Conservation (phyloP, 1,139 yeast species). For the Scheffersomyces segobiensis region DNA sequence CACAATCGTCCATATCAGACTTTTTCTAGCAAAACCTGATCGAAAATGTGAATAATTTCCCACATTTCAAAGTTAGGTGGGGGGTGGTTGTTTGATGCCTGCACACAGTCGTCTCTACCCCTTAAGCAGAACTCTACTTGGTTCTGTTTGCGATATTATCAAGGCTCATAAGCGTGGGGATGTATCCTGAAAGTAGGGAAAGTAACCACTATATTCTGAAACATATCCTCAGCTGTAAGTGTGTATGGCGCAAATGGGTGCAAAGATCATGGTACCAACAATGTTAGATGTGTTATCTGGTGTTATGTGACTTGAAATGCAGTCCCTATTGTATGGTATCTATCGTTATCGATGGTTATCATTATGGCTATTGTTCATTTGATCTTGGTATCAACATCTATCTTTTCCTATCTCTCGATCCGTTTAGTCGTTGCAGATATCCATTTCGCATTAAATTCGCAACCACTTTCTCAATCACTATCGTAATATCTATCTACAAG, state of each 20-base stretch:
- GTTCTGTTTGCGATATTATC: background rate
- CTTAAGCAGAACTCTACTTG: background rate
- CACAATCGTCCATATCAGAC: background rate
- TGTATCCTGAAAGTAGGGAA: background rate
- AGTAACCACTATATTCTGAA: background rate
- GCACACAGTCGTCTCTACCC: background rate
- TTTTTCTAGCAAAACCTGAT: background rate
- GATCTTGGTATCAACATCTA: background rate
- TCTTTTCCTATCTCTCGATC: background rate
- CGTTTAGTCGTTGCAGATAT: background rate
- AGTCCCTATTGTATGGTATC: background rate
- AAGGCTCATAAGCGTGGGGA: background rate
- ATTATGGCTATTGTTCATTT: background rate
- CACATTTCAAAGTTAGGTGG: background rate
- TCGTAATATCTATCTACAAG: slow-evolving; percentile 6
- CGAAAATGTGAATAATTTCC: background rate
- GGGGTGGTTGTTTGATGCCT: background rate
- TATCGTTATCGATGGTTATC: no score
- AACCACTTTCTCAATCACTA: background rate
- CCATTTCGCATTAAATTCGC: background rate
- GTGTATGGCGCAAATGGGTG: background rate
- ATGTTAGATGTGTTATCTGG: background rate
- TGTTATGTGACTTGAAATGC: background rate
- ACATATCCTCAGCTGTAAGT: background rate
- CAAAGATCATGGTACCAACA: background rate